A percentile compares a stretch with the other conserved stretches of the same genome.
phyloP scores from a whole-genome alignment of 352 stramenopile species.

The Globisporangium iwayamae region DNA sequence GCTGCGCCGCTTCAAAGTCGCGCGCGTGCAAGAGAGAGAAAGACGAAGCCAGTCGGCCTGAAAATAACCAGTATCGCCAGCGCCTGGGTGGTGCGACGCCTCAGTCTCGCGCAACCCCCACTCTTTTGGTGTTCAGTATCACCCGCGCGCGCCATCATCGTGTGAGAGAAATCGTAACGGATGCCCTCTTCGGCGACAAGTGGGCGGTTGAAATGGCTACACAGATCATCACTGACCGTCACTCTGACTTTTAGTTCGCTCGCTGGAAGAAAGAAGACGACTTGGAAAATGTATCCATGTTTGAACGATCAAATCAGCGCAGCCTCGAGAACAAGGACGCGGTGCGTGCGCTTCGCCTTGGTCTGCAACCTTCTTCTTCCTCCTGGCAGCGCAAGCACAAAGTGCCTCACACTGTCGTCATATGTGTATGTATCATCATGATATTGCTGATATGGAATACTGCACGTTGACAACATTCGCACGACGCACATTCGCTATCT shows the following conservation, averaged over 20 bases:
- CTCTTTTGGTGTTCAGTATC: neutral
- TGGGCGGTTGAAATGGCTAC: conserved; percentile 6
- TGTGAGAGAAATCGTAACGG: neutral
- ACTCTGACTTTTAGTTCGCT: neutral
- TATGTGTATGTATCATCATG: too few species aligned
- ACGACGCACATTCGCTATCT: too few species aligned
- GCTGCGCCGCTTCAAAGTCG: neutral
- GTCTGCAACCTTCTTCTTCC: too few species aligned
- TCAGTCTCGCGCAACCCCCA: neutral
- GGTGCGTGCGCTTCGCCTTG: too few species aligned
- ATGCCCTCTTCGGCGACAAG: neutral
- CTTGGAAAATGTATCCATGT: conserved; percentile 2
- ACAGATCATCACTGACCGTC: neutral
- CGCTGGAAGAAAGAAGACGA: conserved; percentile 5
- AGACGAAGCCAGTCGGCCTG: conserved; percentile 1
- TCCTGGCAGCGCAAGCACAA: too few species aligned
- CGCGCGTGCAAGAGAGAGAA: neutral
- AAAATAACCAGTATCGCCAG: conserved; percentile 8
- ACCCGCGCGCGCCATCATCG: neutral
- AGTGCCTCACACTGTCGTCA: too few species aligned
- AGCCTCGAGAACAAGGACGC: too few species aligned
- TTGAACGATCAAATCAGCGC: neutral
- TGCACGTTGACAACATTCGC: too few species aligned
- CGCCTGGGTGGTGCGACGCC: neutral
- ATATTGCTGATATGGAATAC: too few species aligned